Percentiles rank a stretch among this genome's conserved stretches.
Conservation (phyloP, 192 early-diverging fungal genomes). For the Coemansia sp. region DNA sequence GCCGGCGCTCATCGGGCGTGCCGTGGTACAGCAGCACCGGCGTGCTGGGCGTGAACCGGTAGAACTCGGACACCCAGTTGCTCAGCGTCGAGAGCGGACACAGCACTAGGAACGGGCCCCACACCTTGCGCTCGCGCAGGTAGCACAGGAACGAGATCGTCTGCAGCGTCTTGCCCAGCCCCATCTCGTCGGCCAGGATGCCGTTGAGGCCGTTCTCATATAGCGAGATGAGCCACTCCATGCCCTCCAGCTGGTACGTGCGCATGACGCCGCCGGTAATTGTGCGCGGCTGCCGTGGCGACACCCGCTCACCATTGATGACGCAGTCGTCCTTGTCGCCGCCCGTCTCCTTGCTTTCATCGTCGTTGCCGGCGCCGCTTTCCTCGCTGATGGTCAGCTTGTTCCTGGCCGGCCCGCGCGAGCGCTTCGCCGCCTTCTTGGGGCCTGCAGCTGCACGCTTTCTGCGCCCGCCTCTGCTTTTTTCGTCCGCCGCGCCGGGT, state of each 20-base stretch:
- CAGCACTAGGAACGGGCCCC: constrained; percentile 87
- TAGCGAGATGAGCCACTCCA: constrained; percentile 92
- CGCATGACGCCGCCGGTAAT: constrained; percentile 83
- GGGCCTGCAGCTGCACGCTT: neutral
- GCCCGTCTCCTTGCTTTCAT: neutral
- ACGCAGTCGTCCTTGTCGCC: constrained; percentile 6
- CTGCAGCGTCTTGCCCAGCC: constrained; percentile 92
- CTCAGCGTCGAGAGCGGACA: constrained; percentile 84
- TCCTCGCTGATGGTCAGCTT: neutral
- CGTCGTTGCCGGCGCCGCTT: constrained; percentile 9
- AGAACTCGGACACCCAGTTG: constrained; percentile 93
- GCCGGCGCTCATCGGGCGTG: constrained; percentile 61
- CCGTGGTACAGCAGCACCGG: constrained; percentile 88
- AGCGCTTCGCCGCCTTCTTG: neutral
- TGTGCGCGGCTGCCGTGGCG: constrained; percentile 71
- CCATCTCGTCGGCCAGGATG: constrained; percentile 96
- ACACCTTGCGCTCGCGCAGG: constrained; percentile 70
- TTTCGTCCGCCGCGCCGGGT: neutral
- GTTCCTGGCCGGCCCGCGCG: neutral
- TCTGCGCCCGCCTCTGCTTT: constrained; percentile 5
- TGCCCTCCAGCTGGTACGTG: constrained; percentile 91
- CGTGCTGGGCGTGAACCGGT: constrained; percentile 75
- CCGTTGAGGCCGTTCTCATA: constrained; percentile 97
- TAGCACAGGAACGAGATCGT: constrained; percentile 87
- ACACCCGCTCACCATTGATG: constrained; percentile 46